A percentile compares a stretch with the other conserved stretches of the same genome.
These are phyloP conservation scores for Tagetes patula DNA, from an alignment of 129 eudicot genomes.

Conservation along the genomic window DNA sequence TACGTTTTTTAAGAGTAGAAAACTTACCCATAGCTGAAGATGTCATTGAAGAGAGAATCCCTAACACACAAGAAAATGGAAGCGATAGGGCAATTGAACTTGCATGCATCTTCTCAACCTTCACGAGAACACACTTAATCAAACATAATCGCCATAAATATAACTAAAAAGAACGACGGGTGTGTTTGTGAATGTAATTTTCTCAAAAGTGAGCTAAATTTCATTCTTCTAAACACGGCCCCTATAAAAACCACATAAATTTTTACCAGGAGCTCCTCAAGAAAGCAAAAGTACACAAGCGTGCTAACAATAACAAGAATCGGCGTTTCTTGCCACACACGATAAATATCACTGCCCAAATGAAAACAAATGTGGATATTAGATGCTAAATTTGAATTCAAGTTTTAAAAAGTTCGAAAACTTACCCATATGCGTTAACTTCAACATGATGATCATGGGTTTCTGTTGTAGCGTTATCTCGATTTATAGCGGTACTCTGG, in stretches of 20 bases:
- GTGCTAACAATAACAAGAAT: slow-evolving; percentile 89
- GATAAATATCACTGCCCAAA: slow-evolving; percentile 41
- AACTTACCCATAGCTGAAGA: slow-evolving; percentile 83
- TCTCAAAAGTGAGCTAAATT: background rate
- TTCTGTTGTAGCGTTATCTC: slow-evolving; percentile 33
- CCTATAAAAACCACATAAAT: background rate
- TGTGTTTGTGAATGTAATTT: background rate
- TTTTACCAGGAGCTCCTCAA: slow-evolving; percentile 92
- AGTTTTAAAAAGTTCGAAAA: slow-evolving; percentile 1
- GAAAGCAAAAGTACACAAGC: slow-evolving; percentile 91
- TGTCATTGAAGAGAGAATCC: slow-evolving; percentile 74
- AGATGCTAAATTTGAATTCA: background rate
- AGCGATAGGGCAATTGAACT: slow-evolving; percentile 78
- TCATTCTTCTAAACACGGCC: background rate
- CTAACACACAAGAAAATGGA: slow-evolving; percentile 87
- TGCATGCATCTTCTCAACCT: slow-evolving; percentile 74
- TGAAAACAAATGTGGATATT: slow-evolving; percentile 4
- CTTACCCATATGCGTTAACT: slow-evolving; percentile 75
- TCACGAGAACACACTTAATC: slow-evolving; percentile 31
- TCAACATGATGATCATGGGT: slow-evolving; percentile 42
- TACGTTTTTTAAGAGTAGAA: background rate
- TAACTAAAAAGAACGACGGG: background rate
- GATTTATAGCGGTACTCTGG: slow-evolving; percentile 43
- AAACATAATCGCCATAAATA: slow-evolving; percentile 2
- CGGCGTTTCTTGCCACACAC: slow-evolving; percentile 95